A percentile compares a stretch with the other conserved stretches of the same genome.
phyloP scores from a whole-genome alignment of 2,329 filamentous ascomycete genomes.

The Talaromyces sp. region DNA sequence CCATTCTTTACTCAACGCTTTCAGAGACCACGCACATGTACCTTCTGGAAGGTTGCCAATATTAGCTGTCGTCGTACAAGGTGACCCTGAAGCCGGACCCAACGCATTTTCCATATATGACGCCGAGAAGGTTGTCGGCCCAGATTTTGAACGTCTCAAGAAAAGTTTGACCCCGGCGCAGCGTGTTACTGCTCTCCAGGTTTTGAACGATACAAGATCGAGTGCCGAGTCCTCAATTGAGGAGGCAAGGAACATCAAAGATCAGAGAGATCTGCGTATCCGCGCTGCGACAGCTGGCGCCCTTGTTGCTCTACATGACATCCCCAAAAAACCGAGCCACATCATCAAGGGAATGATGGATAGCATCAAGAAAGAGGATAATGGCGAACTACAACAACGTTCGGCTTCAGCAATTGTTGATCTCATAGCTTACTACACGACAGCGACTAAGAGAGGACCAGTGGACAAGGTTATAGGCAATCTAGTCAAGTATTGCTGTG shows the following conservation, averaged over 20 bases:
- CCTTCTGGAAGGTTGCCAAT: slow-evolving; percentile 68
- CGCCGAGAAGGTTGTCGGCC: slow-evolving; percentile 78
- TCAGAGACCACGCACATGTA: slow-evolving; percentile 84
- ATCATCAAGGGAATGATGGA: slow-evolving; percentile 98
- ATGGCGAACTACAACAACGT: slow-evolving; percentile 76
- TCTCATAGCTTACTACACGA: slow-evolving; percentile 80
- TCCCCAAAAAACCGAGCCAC: slow-evolving; percentile 88
- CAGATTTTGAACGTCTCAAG: slow-evolving; percentile 83
- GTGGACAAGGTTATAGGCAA: slow-evolving; percentile 96
- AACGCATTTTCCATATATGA: slow-evolving; percentile 84
- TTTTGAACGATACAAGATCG: slow-evolving; percentile 70
- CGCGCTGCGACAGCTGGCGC: slow-evolving; percentile 81
- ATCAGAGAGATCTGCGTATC: slow-evolving; percentile 77
- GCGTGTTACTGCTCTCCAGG: slow-evolving; percentile 73
- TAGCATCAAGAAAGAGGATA: slow-evolving; percentile 92
- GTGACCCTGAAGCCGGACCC: slow-evolving; percentile 83
- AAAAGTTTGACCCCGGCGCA: slow-evolving; percentile 85
- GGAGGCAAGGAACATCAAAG: slow-evolving; percentile 73
- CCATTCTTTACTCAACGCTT: slow-evolving; percentile 81
- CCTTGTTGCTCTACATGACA: slow-evolving; percentile 75
- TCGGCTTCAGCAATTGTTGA: slow-evolving; percentile 79
- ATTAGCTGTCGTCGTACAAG: slow-evolving; percentile 87
- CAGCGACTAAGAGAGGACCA: slow-evolving; percentile 71
- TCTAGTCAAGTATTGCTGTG: slow-evolving; percentile 93
- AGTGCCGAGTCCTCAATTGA: slow-evolving; percentile 67